phyloP scores from a whole-genome alignment of 2,329 filamentous ascomycete species.

The Teratosphaeria gauchensis region DNA sequence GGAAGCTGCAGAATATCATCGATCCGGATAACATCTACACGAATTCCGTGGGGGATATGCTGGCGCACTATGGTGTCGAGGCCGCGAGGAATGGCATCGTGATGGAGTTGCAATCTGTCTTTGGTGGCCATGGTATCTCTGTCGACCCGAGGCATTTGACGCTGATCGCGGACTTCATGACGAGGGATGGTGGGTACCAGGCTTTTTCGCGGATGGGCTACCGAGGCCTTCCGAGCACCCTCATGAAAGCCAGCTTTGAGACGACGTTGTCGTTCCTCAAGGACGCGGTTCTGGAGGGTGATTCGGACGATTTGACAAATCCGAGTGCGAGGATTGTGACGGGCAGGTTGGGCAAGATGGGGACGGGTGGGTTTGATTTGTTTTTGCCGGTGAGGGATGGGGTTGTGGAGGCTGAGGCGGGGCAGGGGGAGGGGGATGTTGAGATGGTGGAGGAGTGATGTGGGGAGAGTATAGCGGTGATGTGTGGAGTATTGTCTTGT shows the following conservation, averaged over 20 bases:
- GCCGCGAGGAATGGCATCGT: conserved; percentile 83
- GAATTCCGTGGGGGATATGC: conserved; percentile 83
- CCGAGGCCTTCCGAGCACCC: conserved; percentile 73
- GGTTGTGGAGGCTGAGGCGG: conserved; percentile 1
- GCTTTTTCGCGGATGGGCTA: conserved; percentile 90
- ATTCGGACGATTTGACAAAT: conserved; percentile 78
- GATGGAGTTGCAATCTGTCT: conserved; percentile 74
- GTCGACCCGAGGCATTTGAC: conserved; percentile 90
- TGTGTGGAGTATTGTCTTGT: background rate
- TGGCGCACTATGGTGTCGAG: conserved; percentile 83
- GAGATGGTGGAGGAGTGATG: conserved; percentile 14
- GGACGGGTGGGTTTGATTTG: conserved; percentile 88
- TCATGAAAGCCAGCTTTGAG: conserved; percentile 99
- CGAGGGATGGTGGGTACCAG: conserved; percentile 77
- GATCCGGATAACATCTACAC: conserved; percentile 79
- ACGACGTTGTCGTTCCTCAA: conserved; percentile 89
- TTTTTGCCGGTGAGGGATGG: conserved; percentile 36
- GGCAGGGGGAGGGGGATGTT: conserved; percentile 10
- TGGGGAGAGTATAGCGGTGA: background rate
- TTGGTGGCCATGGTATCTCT: conserved; percentile 79
- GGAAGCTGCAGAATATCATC: conserved; percentile 74
- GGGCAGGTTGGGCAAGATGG: conserved; percentile 70
- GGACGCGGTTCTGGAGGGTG: conserved; percentile 81
- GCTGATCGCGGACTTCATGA: conserved; percentile 96
- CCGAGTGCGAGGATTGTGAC: conserved; percentile 84